Evolutionary conservation across 371 early-diverging fungal genomes (phyloP), one percentile per base, ranked within the genome.

Genomic region (Mucor mucedo): DNA sequence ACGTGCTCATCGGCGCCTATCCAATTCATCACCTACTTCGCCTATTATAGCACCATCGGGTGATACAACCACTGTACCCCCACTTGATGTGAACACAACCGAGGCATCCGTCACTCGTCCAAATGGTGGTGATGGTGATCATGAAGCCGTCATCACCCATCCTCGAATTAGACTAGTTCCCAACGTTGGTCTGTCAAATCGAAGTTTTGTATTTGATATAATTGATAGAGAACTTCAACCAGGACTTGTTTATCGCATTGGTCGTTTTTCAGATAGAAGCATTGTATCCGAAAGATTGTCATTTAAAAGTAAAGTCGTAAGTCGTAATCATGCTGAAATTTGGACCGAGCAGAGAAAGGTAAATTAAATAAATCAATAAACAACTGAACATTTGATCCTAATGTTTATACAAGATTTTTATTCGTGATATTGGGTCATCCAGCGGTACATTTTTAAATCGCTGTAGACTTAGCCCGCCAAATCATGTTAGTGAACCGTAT

Each of bases 381-480:
- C 11, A 5, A 13, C 7, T 30, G 11, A 30, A 21, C 35, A 35
- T 35, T 35, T 35, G 35, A 35, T 35, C 35, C 35, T 35, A 35
- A 35, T 35, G 35, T 35, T 35, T 35, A 35, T 1, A 27, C 21
- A 62, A 92, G 90, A 85, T 97, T 16, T 95, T 73, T 68, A 87
- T 96, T 60, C 84, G 90, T 60, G 98, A 97, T 73, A 92, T 91
- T 38, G 93, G 93, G 55, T 92, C 92, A 41, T 95, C 95, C 3
- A 95, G 95, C 32, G 98, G 98, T 27, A 97, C 98, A 13, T 97
- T 96, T 69, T 76, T 96, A 47, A 97, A 97, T 82, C 89, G 93
- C 69, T 84, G 92, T 76, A 78, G 98, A 7, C 75, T 97, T 38
- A 88, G 91, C 47, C 87, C 96, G 10, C 91, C 95, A n/a, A 90